Evolutionary conservation across 2,329 filamentous ascomycete species (phyloP), one percentile per base, ranked within the genome.

Genomic region (Coniochaeta hoffmannii): DNA sequence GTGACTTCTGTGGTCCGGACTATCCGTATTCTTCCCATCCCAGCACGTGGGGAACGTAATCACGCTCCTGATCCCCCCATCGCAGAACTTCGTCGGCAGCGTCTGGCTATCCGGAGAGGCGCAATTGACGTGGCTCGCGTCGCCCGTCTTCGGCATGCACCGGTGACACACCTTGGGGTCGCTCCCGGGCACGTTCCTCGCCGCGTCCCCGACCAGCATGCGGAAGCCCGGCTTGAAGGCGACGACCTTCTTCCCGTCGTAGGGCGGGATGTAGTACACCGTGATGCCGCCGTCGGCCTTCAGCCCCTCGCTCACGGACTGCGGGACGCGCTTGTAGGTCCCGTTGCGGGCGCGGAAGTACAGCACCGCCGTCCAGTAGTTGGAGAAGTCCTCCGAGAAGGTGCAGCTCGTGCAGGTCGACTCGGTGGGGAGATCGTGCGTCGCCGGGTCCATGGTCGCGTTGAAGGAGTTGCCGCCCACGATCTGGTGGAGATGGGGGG

Each of bases 21-120:
- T 68, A 60, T 80, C 76, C 50, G 74, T 58, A 58, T 78, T 71
- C 31, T 68, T 68, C 30, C 79, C 79, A 56, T 81, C 71, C 79
- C 79, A 81, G 69, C 78, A 82, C 6, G 67, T 65, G 10, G 67
- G 68, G 60, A 74, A 74, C 28, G 71, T 68, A 55, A 73, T 64
- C 19, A 70, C 68, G 2, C 69, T 68, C 66, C 72, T 71, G 41
- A 73, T 74, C 19, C 72, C 71, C 4, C 67, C 68, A 1, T 60
- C 58, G 50, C 72, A 74, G 2, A 63, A 63, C 46, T 63, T 60
- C 0, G 61, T 65, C 4, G 71, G 71, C 60, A 74, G 69, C 36
- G 68, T 62, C 28, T 69, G 62, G 1, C 70, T 69, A 59, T 74
- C 71, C 1, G 36, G 19, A 7, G 32, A 26, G 4, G 53, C 36